Evolutionary conservation across 2,329 filamentous ascomycete genomes (phyloP).

Genomic region (Paradendryphiella salina): DNA sequence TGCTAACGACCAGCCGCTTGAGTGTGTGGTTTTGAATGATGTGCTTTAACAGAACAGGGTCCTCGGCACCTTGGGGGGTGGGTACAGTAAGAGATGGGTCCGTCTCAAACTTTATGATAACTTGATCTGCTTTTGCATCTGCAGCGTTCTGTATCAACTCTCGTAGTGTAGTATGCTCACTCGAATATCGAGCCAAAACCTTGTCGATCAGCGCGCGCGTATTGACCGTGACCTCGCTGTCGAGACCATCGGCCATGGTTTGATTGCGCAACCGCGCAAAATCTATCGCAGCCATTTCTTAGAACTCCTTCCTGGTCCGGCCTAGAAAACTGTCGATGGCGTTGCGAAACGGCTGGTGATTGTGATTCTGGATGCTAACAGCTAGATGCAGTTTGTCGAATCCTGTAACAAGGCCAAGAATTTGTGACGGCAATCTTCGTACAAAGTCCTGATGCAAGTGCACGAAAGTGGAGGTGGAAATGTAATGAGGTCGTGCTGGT

Average conservation of each 20-base stretch:
- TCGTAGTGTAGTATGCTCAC: slow-evolving; percentile 85
- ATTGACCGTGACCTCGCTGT: slow-evolving; percentile 97
- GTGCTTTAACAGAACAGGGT: slow-evolving; percentile 77
- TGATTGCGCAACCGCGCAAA: slow-evolving; percentile 76
- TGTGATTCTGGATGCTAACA: background rate
- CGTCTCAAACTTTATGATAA: slow-evolving; percentile 91
- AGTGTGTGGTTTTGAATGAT: slow-evolving; percentile 82
- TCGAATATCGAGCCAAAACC: slow-evolving; percentile 91
- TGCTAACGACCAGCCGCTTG: slow-evolving; percentile 84
- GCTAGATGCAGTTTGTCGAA: background rate
- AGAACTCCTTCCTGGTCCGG: background rate
- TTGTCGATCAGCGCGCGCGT: slow-evolving; percentile 97
- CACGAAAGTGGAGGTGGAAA: background rate
- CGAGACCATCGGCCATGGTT: slow-evolving; percentile 85
- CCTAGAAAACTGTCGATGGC: background rate
- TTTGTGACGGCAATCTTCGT: background rate
- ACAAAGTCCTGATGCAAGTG: background rate
- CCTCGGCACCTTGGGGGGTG: slow-evolving; percentile 65
- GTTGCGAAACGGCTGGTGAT: background rate
- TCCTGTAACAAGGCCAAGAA: background rate
- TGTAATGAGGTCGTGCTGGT: background rate
- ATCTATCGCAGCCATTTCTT: slow-evolving; percentile 50
- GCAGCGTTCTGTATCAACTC: slow-evolving; percentile 99
- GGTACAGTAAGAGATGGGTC: slow-evolving; percentile 79
- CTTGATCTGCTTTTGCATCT: slow-evolving; percentile 87